A percentile compares a stretch with the other conserved stretches of the same genome.
These are phyloP conservation scores for Phytopythium montanum DNA, from an alignment of 352 stramenopile species.

Conservation along the genomic window DNA sequence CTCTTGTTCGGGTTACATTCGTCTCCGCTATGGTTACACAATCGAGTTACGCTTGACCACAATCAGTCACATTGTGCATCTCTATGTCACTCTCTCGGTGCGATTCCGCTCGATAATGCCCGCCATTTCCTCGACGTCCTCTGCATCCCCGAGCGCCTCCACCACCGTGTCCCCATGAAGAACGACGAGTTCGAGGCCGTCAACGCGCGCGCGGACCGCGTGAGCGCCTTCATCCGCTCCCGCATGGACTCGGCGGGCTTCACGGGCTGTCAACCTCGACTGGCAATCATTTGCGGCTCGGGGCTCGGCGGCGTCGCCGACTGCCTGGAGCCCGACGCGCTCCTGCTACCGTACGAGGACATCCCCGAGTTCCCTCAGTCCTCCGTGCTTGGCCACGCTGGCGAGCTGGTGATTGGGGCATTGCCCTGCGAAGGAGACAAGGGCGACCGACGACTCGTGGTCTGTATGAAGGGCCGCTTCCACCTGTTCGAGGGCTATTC, in stretches of 20 bases:
- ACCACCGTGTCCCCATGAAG: not conserved
- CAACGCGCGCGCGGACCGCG: slow-evolving; percentile 71
- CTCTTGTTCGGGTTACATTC: no score
- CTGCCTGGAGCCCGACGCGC: slow-evolving; percentile 69
- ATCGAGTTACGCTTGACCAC: no score
- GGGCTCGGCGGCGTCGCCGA: slow-evolving; percentile 92
- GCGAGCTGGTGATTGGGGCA: slow-evolving; percentile 94
- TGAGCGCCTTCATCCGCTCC: slow-evolving; percentile 64
- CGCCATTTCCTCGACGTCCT: no score
- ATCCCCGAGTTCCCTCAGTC: slow-evolving; percentile 93
- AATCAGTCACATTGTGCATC: no score
- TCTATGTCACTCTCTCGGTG: no score
- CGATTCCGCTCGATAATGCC: no score
- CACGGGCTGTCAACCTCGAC: slow-evolving; percentile 36
- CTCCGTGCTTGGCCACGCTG: slow-evolving; percentile 91
- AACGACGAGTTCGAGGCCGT: slow-evolving; percentile 10
- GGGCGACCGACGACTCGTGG: slow-evolving; percentile 56
- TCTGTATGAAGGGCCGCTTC: slow-evolving; percentile 95
- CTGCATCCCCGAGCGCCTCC: no score
- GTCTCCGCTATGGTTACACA: no score
- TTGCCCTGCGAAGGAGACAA: slow-evolving; percentile 17
- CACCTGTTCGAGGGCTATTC: slow-evolving; percentile 97
- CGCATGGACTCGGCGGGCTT: slow-evolving; percentile 22
- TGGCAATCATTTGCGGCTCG: slow-evolving; percentile 93
- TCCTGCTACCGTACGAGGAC: slow-evolving; percentile 91